Percentiles rank a stretch among this genome's conserved stretches.
These are phyloP conservation scores for Kazachstania psychrophila DNA, from an alignment of 805 yeast genomes.

Conservation along the genomic window DNA sequence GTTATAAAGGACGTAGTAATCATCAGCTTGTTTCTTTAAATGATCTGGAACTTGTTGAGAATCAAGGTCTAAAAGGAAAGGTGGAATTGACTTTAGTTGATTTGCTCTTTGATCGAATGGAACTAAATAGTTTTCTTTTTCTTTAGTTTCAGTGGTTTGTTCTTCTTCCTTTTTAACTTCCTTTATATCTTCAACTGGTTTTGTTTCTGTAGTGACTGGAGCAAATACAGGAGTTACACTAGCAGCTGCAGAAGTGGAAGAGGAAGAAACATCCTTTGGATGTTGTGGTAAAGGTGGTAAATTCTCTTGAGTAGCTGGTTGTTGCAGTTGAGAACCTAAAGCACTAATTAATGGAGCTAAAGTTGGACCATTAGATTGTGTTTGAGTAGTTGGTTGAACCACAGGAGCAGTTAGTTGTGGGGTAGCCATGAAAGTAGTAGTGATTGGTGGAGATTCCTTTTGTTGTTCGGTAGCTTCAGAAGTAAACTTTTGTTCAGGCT, in stretches of 20 bases:
- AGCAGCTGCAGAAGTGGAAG: background rate
- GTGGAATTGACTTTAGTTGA: constrained; percentile 69
- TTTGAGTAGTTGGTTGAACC: constrained; percentile 1
- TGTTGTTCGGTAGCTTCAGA: constrained; percentile 15
- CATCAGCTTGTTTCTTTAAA: constrained; percentile 72
- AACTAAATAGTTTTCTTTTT: constrained; percentile 25
- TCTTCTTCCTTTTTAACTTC: background rate
- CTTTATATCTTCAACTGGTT: constrained; percentile 7
- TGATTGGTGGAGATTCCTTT: constrained; percentile 7
- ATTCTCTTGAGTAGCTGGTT: background rate
- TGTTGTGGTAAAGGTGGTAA: background rate
- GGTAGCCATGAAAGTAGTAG: constrained; percentile 8
- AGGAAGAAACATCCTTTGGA: background rate
- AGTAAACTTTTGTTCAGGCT: constrained; percentile 30
- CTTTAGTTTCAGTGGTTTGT: background rate
- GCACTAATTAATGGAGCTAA: constrained; percentile 13
- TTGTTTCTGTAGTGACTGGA: background rate
- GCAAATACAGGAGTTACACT: background rate
- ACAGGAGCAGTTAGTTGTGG: background rate
- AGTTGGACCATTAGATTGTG: constrained; percentile 9
- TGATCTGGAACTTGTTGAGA: constrained; percentile 69
- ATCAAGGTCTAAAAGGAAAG: constrained; percentile 70
- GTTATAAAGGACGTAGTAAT: constrained; percentile 82
- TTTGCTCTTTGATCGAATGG: constrained; percentile 34
- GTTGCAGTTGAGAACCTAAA: constrained; percentile 10